Evolutionary conservation across 805 yeast species (phyloP).

Genomic region (Wickerhamiella spandovensis): DNA sequence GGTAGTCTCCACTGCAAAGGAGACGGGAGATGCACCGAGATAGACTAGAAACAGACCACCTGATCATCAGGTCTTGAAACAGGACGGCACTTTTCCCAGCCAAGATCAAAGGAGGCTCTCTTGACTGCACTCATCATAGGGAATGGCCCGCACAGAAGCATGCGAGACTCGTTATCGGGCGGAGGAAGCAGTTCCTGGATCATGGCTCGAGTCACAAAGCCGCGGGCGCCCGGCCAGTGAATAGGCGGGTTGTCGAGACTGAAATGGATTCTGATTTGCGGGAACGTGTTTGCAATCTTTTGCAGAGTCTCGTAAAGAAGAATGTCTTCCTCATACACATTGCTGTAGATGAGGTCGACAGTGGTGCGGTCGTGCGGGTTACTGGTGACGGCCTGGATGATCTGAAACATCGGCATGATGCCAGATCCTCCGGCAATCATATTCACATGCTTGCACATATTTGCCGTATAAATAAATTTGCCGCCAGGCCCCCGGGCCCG

Average conservation of each 20-base stretch:
- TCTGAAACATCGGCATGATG: constrained; percentile 79
- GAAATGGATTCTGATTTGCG: constrained; percentile 48
- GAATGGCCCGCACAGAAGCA: constrained; percentile 88
- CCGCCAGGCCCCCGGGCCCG: constrained; percentile 76
- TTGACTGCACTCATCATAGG: constrained; percentile 79
- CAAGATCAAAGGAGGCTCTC: constrained; percentile 60
- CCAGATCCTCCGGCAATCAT: constrained; percentile 98
- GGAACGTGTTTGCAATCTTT: constrained; percentile 34
- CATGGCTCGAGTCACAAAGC: constrained; percentile 67
- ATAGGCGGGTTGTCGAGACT: constrained; percentile 60
- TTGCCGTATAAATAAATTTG: constrained; percentile 66
- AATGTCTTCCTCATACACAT: constrained; percentile 67
- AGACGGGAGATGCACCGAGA: too few relatives aligned
- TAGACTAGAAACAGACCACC: constrained; percentile 57
- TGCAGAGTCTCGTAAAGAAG: constrained; percentile 71
- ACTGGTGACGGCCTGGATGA: constrained; percentile 63
- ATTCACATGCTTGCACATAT: constrained; percentile 56
- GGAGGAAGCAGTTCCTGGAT: constrained; percentile 51
- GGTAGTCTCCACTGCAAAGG: too few relatives aligned
- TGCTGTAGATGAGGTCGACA: constrained; percentile 67
- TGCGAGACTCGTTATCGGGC: constrained; percentile 45
- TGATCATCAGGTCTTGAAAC: constrained; percentile 84
- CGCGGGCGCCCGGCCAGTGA: constrained; percentile 64
- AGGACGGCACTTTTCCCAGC: constrained; percentile 75
- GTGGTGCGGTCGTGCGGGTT: constrained; percentile 75